phyloP scores from a whole-genome alignment of 306 rosid species.

The Sesbania bispinosa region DNA sequence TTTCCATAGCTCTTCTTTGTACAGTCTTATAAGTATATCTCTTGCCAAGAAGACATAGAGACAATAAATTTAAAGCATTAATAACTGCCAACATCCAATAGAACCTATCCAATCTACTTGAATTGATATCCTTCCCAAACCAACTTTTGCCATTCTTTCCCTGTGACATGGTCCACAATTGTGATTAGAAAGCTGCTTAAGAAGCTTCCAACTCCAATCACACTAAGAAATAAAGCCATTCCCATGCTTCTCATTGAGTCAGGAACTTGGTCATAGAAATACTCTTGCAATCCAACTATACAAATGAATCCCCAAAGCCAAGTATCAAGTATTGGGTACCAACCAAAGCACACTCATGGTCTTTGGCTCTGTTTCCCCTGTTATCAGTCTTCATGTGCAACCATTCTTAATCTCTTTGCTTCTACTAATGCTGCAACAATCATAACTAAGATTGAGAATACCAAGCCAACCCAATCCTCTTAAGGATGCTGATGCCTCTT shows the following conservation, averaged over 20 bases:
- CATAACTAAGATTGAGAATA: conserved; percentile 20
- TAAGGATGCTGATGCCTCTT: conserved; percentile 48
- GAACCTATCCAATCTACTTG: conserved; percentile 45
- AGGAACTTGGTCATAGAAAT: conserved; percentile 51
- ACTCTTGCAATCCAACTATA: conserved; percentile 45
- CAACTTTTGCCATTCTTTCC: conserved; percentile 33
- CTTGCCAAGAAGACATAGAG: conserved; percentile 24
- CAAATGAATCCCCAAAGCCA: conserved; percentile 42
- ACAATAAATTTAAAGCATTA: conserved; percentile 35
- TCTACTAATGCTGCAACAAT: conserved; percentile 41
- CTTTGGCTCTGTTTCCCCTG: background rate
- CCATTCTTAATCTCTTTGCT: conserved; percentile 33
- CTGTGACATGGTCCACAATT: conserved; percentile 44
- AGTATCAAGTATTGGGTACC: conserved; percentile 33
- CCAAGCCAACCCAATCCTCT: conserved; percentile 43
- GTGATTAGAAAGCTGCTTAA: conserved; percentile 42
- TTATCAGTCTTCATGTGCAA: background rate
- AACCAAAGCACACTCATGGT: conserved; percentile 44
- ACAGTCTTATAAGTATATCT: conserved; percentile 42
- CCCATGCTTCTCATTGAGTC: conserved; percentile 54
- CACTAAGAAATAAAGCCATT: conserved; percentile 47
- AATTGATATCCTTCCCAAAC: conserved; percentile 42
- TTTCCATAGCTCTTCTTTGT: background rate
- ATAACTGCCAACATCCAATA: conserved; percentile 40
- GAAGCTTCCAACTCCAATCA: conserved; percentile 47